phyloP scores from a whole-genome alignment of 495 filamentous ascomycete species.

The Aspergillus diversus region DNA sequence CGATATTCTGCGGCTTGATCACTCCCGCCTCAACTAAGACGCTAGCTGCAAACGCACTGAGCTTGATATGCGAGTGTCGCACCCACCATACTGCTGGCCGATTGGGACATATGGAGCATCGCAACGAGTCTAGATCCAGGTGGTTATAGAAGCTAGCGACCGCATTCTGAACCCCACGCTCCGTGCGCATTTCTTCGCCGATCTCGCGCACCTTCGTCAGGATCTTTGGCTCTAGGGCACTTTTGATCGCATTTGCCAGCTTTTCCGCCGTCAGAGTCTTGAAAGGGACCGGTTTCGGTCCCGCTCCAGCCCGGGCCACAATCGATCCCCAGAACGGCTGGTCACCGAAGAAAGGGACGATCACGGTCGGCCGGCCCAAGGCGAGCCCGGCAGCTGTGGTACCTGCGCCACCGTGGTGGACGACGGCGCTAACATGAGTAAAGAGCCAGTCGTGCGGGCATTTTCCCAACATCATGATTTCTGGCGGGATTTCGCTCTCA shows the following conservation, averaged over 20 bases:
- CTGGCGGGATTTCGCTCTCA: constrained; percentile 57
- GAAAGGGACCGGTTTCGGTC: constrained; percentile 70
- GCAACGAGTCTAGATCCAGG: constrained; percentile 60
- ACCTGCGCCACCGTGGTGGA: constrained; percentile 81
- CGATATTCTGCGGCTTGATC: constrained; percentile 65
- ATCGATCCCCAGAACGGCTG: constrained; percentile 83
- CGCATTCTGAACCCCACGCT: constrained; percentile 64
- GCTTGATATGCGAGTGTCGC: constrained; percentile 60
- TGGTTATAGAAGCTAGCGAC: constrained; percentile 72
- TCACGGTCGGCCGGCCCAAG: constrained; percentile 66
- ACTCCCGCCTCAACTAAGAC: constrained; percentile 64
- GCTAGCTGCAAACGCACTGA: constrained; percentile 72
- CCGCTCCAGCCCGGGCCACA: constrained; percentile 71
- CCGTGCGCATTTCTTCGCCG: constrained; percentile 60
- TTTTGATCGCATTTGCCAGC: constrained; percentile 61
- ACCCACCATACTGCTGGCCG: constrained; percentile 73
- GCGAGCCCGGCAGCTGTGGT: constrained; percentile 76
- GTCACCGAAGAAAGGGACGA: constrained; percentile 84
- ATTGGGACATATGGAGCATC: constrained; percentile 66
- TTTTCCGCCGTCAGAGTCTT: constrained; percentile 66
- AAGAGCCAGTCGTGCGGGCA: constrained; percentile 85
- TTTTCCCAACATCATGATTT: constrained; percentile 76
- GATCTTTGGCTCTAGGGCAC: constrained; percentile 59
- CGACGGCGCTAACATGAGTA: constrained; percentile 68
- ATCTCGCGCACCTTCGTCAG: constrained; percentile 59